Conservation (phyloP, 2,329 filamentous ascomycete genomes). For the Fusarium piperis region DNA sequence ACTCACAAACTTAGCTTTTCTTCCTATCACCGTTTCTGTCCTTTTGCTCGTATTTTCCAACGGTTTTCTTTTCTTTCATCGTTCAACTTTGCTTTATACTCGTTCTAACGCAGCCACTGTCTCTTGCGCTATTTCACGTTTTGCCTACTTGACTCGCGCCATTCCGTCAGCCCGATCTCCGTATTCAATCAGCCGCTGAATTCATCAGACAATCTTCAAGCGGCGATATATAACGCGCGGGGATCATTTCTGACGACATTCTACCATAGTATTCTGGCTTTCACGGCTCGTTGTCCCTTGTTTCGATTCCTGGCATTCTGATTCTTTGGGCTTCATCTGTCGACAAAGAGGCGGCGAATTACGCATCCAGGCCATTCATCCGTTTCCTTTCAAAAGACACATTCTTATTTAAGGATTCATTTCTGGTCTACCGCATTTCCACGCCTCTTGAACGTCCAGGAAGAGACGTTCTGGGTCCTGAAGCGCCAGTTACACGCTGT, state of each 20-base stretch:
- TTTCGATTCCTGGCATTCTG: neutral
- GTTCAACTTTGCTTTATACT: neutral
- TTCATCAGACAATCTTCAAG: conserved; percentile 8
- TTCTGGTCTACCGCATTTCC: neutral
- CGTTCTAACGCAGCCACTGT: neutral
- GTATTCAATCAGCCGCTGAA: conserved; percentile 15
- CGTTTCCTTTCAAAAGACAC: neutral
- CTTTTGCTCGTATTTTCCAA: neutral
- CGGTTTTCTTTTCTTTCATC: neutral
- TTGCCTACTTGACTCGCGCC: neutral
- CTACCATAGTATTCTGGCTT: neutral
- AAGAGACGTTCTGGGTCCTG: neutral
- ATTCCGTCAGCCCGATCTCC: conserved; percentile 21
- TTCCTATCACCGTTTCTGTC: neutral
- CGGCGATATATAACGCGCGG: conserved; percentile 27
- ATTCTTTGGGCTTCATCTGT: neutral
- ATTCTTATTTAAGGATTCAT: neutral
- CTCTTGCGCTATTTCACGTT: neutral
- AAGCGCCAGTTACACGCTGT: neutral
- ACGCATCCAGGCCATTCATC: neutral
- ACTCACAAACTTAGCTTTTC: conserved; percentile 19
- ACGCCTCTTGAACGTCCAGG: neutral
- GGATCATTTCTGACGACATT: neutral
- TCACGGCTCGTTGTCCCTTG: neutral
- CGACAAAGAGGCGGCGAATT: conserved; percentile 13